Base-by-base conservation (phyloP, 495 filamentous ascomycete species). In the Penicillium alfredii region DNA sequence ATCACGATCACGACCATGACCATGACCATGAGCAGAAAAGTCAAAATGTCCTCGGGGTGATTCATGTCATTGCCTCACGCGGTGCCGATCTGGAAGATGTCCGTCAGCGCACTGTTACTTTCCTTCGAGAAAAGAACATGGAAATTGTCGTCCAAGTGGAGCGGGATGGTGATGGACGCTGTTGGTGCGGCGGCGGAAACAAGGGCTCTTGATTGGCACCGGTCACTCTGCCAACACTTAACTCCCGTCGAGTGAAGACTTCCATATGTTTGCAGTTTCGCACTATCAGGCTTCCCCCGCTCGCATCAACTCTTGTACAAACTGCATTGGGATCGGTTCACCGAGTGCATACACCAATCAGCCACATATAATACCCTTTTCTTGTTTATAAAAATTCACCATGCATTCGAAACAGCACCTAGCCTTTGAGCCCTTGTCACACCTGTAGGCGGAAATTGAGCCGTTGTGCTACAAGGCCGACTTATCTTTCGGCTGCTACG, bases 131-230 rank as follows among this genome's bases (percentile, higher is more conserved):
- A 30, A 74, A 78, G 33, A 65, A 74, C 17, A 77, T 89, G 53
- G 78, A 88, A 47, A 76, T 82, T 30, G 77, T 86, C 33, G 72
- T 88, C 18, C 84, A 89, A 52, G 74, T 80, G 7, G 87, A 93
- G 57, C 69, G 80, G 24, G 82, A 86, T 50, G 83, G 83, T 0
- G 83, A 87, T 31, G 68, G 69, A 5, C 77, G 74, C 22, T 93
- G 87, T 52, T 94, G 87, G 87, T 94, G 87, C 60, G 76, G 74
- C 12, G 66, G 63, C 16, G 60, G 56, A 16, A 59, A 43, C 42
- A 66, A 65, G 27, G 40, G 23, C 31, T 43, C 51, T 26, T 63
- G 26, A 49, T 33, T 19, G 18, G 15, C 29, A 30, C 15, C 16
- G 3, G 19, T 21, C 33, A 30, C 8, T 15, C 35, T 16, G 6